Conservation (phyloP, 306 rosid genomes). For the Quercus alba region DNA sequence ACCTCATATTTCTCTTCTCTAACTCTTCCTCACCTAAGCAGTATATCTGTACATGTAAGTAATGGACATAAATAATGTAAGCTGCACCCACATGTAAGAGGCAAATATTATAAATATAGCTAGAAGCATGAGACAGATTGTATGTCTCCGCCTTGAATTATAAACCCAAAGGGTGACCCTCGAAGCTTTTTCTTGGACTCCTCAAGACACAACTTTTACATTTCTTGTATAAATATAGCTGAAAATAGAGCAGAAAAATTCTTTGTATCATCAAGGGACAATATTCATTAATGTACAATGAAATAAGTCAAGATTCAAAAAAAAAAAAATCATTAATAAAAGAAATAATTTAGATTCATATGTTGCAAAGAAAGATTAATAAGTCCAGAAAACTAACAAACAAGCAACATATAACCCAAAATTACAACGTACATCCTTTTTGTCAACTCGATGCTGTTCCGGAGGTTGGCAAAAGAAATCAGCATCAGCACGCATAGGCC, state of each 20-base stretch:
- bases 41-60: too few species aligned
- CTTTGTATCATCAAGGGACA: neutral
- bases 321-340: neutral
- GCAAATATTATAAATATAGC: too few species aligned
- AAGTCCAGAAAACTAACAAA: neutral
- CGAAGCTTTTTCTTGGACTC: too few species aligned
- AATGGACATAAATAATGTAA: too few species aligned
- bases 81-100: too few species aligned
- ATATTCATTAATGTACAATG: neutral
- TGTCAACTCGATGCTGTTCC: slow-evolving; percentile 24
- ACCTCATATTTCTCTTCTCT: too few species aligned
- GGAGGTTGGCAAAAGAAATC: slow-evolving; percentile 55
- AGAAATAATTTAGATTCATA: neutral
- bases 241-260: neutral
- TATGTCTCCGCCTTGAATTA: too few species aligned
- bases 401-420: slow-evolving; percentile 7
- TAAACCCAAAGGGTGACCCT: too few species aligned
- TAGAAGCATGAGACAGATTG: too few species aligned
- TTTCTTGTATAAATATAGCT: neutral
- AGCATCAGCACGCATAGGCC: slow-evolving; percentile 90
- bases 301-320: neutral
- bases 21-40: too few species aligned
- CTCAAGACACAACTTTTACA: neutral
- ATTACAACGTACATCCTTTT: slow-evolving; percentile 54
- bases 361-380: neutral